A percentile compares a stretch with the other conserved stretches of the same genome.
These are phyloP conservation scores for Aspergillus ibericus DNA, from an alignment of 2,329 filamentous ascomycete genomes.

Conservation along the genomic window DNA sequence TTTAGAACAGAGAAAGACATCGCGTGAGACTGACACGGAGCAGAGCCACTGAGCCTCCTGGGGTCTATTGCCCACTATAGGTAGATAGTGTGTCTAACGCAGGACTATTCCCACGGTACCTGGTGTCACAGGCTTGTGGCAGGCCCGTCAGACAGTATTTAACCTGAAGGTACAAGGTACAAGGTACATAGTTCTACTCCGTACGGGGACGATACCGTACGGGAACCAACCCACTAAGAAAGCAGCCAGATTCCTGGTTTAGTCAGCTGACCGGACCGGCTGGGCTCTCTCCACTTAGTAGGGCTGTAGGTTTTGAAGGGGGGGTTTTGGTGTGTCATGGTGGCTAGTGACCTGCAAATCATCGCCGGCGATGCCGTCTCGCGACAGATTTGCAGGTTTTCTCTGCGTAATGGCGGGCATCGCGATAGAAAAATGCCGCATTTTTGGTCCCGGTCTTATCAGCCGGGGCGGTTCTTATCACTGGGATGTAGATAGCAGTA, in stretches of 20 bases:
- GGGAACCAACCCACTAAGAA: too few relatives aligned
- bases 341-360: constrained; percentile 26
- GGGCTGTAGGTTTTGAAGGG: constrained; percentile 17
- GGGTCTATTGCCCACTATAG: background rate
- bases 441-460: constrained; percentile 8
- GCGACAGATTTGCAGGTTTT: constrained; percentile 15
- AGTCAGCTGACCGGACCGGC: constrained; percentile 22
- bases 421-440: constrained; percentile 22
- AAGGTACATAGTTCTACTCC: too few relatives aligned
- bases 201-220: background rate
- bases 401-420: constrained; percentile 19
- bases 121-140: background rate
- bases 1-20: background rate
- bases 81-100: background rate
- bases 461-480: background rate
- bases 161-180: too few relatives aligned
- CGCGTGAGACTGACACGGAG: background rate
- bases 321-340: constrained; percentile 27
- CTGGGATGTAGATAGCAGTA: constrained; percentile 11
- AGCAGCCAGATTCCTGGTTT: background rate
- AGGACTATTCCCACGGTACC: background rate
- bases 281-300: constrained; percentile 23
- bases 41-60: background rate
- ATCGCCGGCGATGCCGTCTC: constrained; percentile 15
- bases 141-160: background rate